Base-by-base conservation (phyloP, 208 protist species). In the Acanthamoeba triangularis region DNA sequence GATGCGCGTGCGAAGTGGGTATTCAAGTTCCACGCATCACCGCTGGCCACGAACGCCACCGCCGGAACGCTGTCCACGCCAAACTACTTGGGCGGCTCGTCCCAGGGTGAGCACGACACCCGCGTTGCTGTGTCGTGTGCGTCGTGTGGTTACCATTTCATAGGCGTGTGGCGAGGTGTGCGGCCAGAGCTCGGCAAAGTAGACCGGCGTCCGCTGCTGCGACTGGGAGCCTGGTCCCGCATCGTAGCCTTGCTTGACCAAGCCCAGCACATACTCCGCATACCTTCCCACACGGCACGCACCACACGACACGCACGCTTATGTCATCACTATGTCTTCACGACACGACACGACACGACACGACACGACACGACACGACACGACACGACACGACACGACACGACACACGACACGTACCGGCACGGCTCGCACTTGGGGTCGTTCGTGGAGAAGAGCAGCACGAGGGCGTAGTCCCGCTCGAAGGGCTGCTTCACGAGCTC, bases 31-130 rank as follows among this genome's bases (percentile, higher is more conserved):
- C 69, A 78, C 69, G 5, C 8, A 7, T 72, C 65, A 18, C 69
- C 69, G 59, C 59, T 65, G 23, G 59, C 23, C 30, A 78, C 69
- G n/a, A 78, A 78, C 69, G 30, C 69, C 69, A 78, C 69, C 16
- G 5, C 30, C 20, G 69, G 69, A 6, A 78, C 30, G n/a, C 69
- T 78, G 28, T 8, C 37, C 69, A 78, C 69, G 0, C 33, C n/a
- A 18, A 78, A 41, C 69, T 78, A 25, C 28, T 72, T 2, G 10
- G 30, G 23, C n/a, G 1, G n/a, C 1, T 10, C 11, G 10, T 16
- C n/a, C 10, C n/a, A 11, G 10, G 65, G 30, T 72, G 65, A 72
- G 65, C 49, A 1, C 14, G 49, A 54, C 13, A 11, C 49, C 49
- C 20, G 59, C 0, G 5, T 18, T 18, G 7, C 11, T 59, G 59